Percentiles rank a stretch among this genome's conserved stretches.
phyloP scores from a whole-genome alignment of 352 stramenopile genomes.

The Stramenopiles sp. region DNA sequence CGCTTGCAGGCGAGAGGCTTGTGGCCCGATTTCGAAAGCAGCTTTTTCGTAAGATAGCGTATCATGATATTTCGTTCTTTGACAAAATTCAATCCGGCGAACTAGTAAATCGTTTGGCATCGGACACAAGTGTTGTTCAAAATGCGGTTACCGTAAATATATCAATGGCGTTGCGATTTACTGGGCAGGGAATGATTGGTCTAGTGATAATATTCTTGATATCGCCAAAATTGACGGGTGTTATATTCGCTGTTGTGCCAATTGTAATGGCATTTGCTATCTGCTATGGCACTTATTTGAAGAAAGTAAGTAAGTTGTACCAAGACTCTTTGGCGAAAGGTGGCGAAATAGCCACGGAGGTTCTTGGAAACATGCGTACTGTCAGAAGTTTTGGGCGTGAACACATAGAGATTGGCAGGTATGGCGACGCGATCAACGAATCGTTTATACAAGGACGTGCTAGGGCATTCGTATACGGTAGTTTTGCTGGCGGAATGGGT shows the following conservation, averaged over 20 bases:
- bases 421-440: conserved; percentile 39
- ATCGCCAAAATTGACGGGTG: conserved; percentile 57
- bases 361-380: conserved; percentile 66
- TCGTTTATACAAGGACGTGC: conserved; percentile 54
- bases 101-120: conserved; percentile 63
- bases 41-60: conserved; percentile 19
- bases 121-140: conserved; percentile 66
- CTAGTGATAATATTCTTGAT: conserved; percentile 70
- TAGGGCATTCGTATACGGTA: conserved; percentile 29
- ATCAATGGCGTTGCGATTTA: conserved; percentile 41
- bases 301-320: conserved; percentile 54
- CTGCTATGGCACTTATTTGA: conserved; percentile 59
- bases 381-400: conserved; percentile 70
- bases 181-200: conserved; percentile 52
- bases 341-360: conserved; percentile 71
- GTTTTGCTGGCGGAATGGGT: conserved; percentile 55
- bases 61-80: conserved; percentile 70
- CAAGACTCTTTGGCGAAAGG: conserved; percentile 68
- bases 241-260: conserved; percentile 70
- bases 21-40: conserved; percentile 16
- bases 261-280: conserved; percentile 59
- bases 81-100: conserved; percentile 63
- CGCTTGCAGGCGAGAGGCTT: conserved; percentile 6
- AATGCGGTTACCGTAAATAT: conserved; percentile 75
- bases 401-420: conserved; percentile 37